These are phyloP conservation scores for Cordyceps pruinosa DNA, from an alignment of 2,329 filamentous ascomycete species.

Conservation along the genomic window DNA sequence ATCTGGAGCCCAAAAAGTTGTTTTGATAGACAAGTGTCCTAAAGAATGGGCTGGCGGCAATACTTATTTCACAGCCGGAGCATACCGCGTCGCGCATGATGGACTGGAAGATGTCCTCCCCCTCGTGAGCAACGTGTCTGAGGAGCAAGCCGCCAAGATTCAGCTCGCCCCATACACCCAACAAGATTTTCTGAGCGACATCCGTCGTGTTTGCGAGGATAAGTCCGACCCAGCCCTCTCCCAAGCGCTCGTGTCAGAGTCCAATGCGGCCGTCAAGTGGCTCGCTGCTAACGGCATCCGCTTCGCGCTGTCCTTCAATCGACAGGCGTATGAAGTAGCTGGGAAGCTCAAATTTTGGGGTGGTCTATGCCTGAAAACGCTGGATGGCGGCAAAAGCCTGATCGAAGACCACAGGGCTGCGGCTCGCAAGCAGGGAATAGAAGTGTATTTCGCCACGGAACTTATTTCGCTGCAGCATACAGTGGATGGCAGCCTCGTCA, in stretches of 20 bases:
- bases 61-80: constrained; percentile 58
- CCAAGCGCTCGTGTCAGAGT: constrained; percentile 43
- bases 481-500: constrained; percentile 20
- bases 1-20: constrained; percentile 35
- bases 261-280: constrained; percentile 47
- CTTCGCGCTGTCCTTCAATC: constrained; percentile 56
- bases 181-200: constrained; percentile 47
- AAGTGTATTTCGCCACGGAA: constrained; percentile 39
- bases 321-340: constrained; percentile 59
- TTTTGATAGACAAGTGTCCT: constrained; percentile 55
- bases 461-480: constrained; percentile 34
- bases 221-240: constrained; percentile 44
- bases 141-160: constrained; percentile 39
- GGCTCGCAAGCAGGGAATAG: constrained; percentile 36
- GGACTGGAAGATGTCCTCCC: constrained; percentile 53
- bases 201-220: constrained; percentile 49
- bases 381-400: constrained; percentile 54
- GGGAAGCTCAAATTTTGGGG: constrained; percentile 60
- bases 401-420: constrained; percentile 40
- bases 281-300: constrained; percentile 45
- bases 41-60: constrained; percentile 56
- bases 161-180: constrained; percentile 52
- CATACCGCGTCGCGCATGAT: constrained; percentile 49
- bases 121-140: constrained; percentile 52
- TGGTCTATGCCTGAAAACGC: constrained; percentile 51